Base-by-base conservation (phyloP, 805 yeast species). In the Candida piceae region DNA sequence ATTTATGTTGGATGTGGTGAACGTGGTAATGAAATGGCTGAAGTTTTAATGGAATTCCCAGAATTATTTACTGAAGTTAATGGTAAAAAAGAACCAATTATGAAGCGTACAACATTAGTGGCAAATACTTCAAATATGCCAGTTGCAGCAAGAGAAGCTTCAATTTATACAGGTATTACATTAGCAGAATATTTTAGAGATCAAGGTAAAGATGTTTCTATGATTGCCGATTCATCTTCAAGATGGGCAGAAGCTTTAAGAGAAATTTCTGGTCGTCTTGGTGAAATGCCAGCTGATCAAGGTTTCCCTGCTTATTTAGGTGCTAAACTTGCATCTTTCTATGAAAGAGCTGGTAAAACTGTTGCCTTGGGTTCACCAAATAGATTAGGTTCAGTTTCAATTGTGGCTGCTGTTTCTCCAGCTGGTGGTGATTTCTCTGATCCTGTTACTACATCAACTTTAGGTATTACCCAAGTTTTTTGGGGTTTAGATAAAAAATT, bases 381-480 rank as follows among this genome's bases (percentile, higher is more conserved):
- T 53, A 88, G 99, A 73, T 60, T 76, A 50, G 99, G 98, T 45
- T 90, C 98, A 21, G 99, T 93, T 46, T 93, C 98, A n/a, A 93
- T 93, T 66, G 93, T 93, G 57, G 99, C 98, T 42, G 99, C 99
- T 52, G 99, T 93, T 28, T 93, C 97, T 4, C 99, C 99, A 51
- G 97, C 98, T 39, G 99, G 99, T 80, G 99, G 99, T 81, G 99
- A 93, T 74, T 90, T 93, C 81, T 90, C 97, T 18, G 99, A 93
- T 70, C 99, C 99, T 31, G 99, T 93, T 52, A 93, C 99, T 19
- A 90, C 97, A 16, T 79, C 98, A 7, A 93, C 99, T 24, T 78
- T 93, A 58, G 97, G 97, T 84, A 93, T 93, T 53, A 93, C 98
- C n/a, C 99, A 93, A 72, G 99, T 93, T 36, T 93, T 93, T 72